Evolutionary conservation across 2,329 filamentous ascomycete species (phyloP), one percentile per base, ranked within the genome.

Genomic region (Periglandula ipomoeae): DNA sequence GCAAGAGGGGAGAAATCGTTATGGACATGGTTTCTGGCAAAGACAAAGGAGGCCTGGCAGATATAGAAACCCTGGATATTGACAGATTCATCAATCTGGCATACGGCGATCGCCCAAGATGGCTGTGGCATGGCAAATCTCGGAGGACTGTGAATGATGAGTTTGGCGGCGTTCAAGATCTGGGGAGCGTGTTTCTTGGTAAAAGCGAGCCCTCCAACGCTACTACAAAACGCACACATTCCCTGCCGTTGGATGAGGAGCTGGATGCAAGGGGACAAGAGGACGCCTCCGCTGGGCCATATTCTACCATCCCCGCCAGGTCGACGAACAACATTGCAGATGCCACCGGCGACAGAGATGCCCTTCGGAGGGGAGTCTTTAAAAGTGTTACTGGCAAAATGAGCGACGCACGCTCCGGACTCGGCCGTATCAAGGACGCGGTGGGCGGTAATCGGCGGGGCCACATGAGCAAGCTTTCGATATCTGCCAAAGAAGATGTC

Each of bases 51-150:
- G 88, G 89, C 3, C 90, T 97, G 55, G 86, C 87, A 4, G 91
- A 96, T 58, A 84, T 96, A 32, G 93, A 98, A 68, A 97, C 90
- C 1, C 74, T 89, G 9, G 89, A 97, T 59, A 81, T 96, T 47
- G 89, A 95, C 57, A 82, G 76, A 41, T 95, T 97, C 56, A 77
- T 88, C 44, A 81, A 81, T 51, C 73, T 95, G 23, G 80, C 85
- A 1, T 84, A 83, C 52, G 91, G 93, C 30, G 87, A 93, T 62
- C 80, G 87, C 49, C 76, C 87, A 15, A 95, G 95, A 64, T 97
- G 90, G 89, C 74, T 98, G 2, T 98, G 93, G 93, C 78, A 87
- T 52, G 93, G 91, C 15, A 97, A 95, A 64, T 79, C 87, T 34
- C 81, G 84, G 52, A 89, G 91, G 60, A 76, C 70, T 3, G 64